Evolutionary conservation across 352 stramenopile species (phyloP).

Genomic region (Globisporangium alternatum): DNA sequence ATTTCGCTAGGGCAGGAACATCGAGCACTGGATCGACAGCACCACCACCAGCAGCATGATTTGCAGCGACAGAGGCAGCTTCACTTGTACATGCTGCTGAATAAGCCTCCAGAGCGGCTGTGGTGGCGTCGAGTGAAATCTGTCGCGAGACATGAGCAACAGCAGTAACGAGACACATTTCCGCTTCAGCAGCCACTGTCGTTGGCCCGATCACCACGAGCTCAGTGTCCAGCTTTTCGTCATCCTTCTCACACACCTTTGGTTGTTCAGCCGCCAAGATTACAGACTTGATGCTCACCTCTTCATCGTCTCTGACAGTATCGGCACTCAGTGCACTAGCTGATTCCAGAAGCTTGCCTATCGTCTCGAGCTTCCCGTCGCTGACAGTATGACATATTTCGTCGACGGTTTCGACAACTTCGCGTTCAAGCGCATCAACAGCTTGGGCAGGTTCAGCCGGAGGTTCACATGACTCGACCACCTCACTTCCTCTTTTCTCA

Average conservation of each 20-base stretch:
- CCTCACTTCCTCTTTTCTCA: background rate
- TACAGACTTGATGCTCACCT: background rate
- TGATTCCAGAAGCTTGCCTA: background rate
- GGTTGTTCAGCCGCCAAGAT: background rate
- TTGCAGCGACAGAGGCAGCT: background rate
- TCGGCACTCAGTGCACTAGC: background rate
- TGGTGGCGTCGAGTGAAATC: slow-evolving; percentile 6
- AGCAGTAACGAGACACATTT: slow-evolving; percentile 1
- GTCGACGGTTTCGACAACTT: background rate
- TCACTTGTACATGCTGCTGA: background rate
- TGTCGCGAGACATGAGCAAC: slow-evolving; percentile 1
- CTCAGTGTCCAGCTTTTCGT: background rate
- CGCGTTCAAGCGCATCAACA: background rate
- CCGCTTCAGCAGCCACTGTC: too few relatives aligned
- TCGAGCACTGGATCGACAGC: background rate
- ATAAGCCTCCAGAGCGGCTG: slow-evolving; percentile 11
- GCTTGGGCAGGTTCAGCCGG: background rate
- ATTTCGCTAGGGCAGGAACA: background rate
- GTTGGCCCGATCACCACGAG: background rate
- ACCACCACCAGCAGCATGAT: background rate
- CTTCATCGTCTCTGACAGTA: background rate
- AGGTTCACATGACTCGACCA: background rate
- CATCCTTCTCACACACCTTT: background rate
- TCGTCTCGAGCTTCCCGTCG: background rate
- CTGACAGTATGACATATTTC: background rate